These are phyloP conservation scores for Clavispora carvajalis DNA, from an alignment of 805 yeast genomes.

Conservation along the genomic window DNA sequence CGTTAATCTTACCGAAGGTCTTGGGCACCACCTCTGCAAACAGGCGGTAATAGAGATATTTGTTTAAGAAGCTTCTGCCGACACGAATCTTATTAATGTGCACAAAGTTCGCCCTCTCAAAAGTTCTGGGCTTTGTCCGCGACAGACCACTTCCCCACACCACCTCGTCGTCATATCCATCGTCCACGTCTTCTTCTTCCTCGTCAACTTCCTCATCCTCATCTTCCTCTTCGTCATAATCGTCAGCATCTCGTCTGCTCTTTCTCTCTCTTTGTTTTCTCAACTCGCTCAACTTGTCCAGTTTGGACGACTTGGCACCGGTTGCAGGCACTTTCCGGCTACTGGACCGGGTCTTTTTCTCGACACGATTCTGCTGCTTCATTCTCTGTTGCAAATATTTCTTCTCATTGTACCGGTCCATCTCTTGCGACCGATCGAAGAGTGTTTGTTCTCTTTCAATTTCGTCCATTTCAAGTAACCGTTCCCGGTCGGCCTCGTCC, in stretches of 20 bases:
- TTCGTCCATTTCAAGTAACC: conserved; percentile 74
- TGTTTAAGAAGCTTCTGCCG: conserved; percentile 71
- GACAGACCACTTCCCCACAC: conserved; percentile 30
- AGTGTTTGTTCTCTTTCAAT: conserved; percentile 86
- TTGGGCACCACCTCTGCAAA: conserved; percentile 67
- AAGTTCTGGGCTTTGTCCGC: conserved; percentile 20
- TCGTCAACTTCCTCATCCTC: conserved; percentile 27
- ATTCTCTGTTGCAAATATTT: conserved; percentile 79
- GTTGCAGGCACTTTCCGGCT: conserved; percentile 22
- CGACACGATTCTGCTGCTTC: conserved; percentile 41
- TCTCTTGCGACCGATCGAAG: conserved; percentile 87
- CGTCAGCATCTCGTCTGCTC: conserved; percentile 30
- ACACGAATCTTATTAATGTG: conserved; percentile 73
- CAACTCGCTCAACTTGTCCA: conserved; percentile 63
- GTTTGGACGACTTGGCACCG: conserved; percentile 31
- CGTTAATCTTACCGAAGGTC: conserved; percentile 76
- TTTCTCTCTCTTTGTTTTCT: conserved; percentile 71
- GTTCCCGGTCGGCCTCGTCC: conserved; percentile 69
- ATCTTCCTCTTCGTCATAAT: conserved; percentile 16
- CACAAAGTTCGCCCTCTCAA: conserved; percentile 43
- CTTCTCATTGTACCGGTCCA: conserved; percentile 84
- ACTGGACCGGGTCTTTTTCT: conserved; percentile 32
- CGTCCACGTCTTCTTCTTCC: conserved; percentile 40
- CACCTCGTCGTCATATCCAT: conserved; percentile 34
- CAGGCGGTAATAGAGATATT: conserved; percentile 76